Percentiles rank a stretch among this genome's conserved stretches.
These are phyloP conservation scores for Ilyonectria mors-panacis DNA, from an alignment of 2,329 filamentous ascomycete species.

Conservation along the genomic window DNA sequence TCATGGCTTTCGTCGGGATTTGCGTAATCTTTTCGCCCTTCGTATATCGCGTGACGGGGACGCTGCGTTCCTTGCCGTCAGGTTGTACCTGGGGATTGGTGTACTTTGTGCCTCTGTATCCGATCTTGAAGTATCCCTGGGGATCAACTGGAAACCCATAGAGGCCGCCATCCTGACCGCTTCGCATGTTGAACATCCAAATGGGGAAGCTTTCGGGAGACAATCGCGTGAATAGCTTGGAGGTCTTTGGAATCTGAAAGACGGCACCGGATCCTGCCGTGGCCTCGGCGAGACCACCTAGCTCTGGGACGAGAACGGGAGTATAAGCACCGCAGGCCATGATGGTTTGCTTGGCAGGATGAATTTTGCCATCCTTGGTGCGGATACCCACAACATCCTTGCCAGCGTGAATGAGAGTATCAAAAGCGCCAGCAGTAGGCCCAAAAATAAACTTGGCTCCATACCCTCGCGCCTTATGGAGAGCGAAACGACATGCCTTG, in stretches of 20 bases:
- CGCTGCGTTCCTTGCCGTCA: constrained; percentile 56
- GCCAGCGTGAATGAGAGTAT: constrained; percentile 40
- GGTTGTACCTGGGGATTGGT: constrained; percentile 59
- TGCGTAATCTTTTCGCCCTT: constrained; percentile 40
- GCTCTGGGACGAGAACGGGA: constrained; percentile 56
- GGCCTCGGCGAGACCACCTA: constrained; percentile 61
- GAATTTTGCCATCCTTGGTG: constrained; percentile 54
- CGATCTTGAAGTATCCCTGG: constrained; percentile 63
- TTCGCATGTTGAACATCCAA: constrained; percentile 51
- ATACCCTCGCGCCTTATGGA: constrained; percentile 57
- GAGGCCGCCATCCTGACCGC: constrained; percentile 54
- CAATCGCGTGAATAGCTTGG: constrained; percentile 57
- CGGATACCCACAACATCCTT: constrained; percentile 54
- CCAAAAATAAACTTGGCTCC: constrained; percentile 62
- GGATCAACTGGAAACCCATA: constrained; percentile 64
- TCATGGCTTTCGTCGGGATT: constrained; percentile 48
- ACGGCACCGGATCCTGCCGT: constrained; percentile 63
- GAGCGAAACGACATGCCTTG: constrained; percentile 61
- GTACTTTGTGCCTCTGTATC: constrained; percentile 66
- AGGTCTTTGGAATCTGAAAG: constrained; percentile 57
- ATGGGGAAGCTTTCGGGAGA: constrained; percentile 61
- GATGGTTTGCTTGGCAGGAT: constrained; percentile 53
- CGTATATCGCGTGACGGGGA: constrained; percentile 58
- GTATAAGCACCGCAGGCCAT: constrained; percentile 63
- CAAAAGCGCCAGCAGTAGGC: constrained; percentile 48